Evolutionary conservation across 495 filamentous ascomycete species (phyloP).

Genomic region (Penicillium fimorum): DNA sequence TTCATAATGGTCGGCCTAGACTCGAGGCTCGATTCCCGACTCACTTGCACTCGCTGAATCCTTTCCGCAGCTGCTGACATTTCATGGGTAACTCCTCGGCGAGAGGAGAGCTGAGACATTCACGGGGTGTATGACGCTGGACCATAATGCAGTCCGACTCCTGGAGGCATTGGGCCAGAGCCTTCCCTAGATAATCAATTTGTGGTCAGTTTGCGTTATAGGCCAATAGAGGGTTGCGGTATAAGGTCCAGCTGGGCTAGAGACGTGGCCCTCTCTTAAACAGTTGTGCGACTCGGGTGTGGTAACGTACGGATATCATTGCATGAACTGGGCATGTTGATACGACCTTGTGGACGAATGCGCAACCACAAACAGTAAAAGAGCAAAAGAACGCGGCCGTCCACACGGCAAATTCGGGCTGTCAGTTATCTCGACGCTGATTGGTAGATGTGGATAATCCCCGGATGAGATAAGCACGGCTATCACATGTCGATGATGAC

Average conservation of each 20-base stretch:
- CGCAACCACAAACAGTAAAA: slow-evolving; percentile 10
- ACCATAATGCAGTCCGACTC: slow-evolving; percentile 94
- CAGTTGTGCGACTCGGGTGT: background rate
- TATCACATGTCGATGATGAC: slow-evolving; percentile 35
- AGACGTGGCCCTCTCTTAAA: background rate
- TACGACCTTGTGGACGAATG: slow-evolving; percentile 4
- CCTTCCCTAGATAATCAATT: slow-evolving; percentile 61
- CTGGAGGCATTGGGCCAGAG: slow-evolving; percentile 90
- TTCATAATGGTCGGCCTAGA: background rate
- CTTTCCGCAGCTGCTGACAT: slow-evolving; percentile 91
- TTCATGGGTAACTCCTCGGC: slow-evolving; percentile 73
- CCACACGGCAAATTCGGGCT: slow-evolving; percentile 22
- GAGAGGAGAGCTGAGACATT: slow-evolving; percentile 82
- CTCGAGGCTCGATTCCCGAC: slow-evolving; percentile 19
- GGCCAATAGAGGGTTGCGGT: slow-evolving; percentile 5
- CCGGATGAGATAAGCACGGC: slow-evolving; percentile 43
- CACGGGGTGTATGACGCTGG: slow-evolving; percentile 76
- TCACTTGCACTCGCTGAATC: slow-evolving; percentile 87
- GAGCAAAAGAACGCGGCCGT: slow-evolving; percentile 1
- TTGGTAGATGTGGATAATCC: slow-evolving; percentile 17
- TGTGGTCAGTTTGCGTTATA: slow-evolving; percentile 17
- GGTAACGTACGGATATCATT: slow-evolving; percentile 81
- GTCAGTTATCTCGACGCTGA: slow-evolving; percentile 21
- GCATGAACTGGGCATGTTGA: slow-evolving; percentile 89
- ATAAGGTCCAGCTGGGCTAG: slow-evolving; percentile 6